Conservation (phyloP, 139 green algal species). For the Gonium pectorale region DNA sequence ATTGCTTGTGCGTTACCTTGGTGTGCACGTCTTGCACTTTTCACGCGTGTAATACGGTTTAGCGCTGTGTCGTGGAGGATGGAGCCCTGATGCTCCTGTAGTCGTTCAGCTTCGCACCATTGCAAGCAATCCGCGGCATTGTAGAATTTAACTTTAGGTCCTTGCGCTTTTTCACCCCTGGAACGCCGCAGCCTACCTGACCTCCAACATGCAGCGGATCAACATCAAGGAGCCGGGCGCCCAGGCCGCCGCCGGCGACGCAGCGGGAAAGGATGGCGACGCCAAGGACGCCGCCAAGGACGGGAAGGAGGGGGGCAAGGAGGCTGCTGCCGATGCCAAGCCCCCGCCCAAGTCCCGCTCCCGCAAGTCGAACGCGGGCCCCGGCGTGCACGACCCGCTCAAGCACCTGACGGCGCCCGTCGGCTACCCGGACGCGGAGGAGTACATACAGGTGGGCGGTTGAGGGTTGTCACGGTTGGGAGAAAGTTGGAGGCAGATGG, state of each 20-base stretch:
- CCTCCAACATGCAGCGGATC: conserved; percentile 32
- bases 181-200: conserved; percentile 32
- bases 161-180: too few species aligned
- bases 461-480: not conserved
- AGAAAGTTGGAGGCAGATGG: too few species aligned
- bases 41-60: too few species aligned
- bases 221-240: not conserved
- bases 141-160: too few species aligned
- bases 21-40: too few species aligned
- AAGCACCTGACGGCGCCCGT: not conserved
- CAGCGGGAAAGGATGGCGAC: not conserved
- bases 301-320: conserved; percentile 3
- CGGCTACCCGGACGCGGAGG: conserved; percentile 26
- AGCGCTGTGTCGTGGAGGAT: too few species aligned
- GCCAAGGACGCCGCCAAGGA: not conserved
- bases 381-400: conserved; percentile 14
- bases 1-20: too few species aligned
- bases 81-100: too few species aligned
- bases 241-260: not conserved
- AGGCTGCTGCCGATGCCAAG: not conserved
- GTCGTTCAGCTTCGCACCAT: too few species aligned
- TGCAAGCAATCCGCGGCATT: too few species aligned
- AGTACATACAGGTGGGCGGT: conserved; percentile 27
- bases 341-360: not conserved
- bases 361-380: not conserved